Evolutionary conservation across 495 filamentous ascomycete genomes (phyloP).

Genomic region (Choiromyces venosus): DNA sequence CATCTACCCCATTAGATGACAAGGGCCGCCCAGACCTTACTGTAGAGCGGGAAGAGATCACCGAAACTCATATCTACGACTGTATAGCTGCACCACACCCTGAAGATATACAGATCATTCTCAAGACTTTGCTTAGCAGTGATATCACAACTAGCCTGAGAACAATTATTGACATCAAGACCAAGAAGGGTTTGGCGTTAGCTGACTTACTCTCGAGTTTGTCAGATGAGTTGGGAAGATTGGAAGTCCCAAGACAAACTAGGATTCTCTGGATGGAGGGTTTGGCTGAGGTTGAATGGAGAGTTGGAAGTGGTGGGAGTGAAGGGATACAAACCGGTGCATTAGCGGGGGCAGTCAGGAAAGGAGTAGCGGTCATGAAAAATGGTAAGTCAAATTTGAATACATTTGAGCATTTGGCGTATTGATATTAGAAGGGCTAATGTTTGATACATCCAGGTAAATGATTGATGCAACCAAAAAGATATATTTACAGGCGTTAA

Average conservation of each 20-base stretch:
- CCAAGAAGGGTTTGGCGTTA: conserved; percentile 78
- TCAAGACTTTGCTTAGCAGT: conserved; percentile 71
- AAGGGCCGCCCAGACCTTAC: conserved; percentile 55
- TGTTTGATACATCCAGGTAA: neutral
- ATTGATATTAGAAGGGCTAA: neutral
- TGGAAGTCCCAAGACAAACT: conserved; percentile 81
- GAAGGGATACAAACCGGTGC: conserved; percentile 89
- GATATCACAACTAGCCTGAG: conserved; percentile 82
- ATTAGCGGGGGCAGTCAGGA: conserved; percentile 79
- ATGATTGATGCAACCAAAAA: neutral
- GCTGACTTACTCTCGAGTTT: conserved; percentile 88
- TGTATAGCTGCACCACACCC: conserved; percentile 96
- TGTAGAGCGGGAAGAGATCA: conserved; percentile 73
- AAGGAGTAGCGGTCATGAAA: conserved; percentile 71
- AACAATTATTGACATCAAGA: conserved; percentile 79
- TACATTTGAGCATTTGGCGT: neutral
- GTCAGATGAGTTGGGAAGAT: conserved; percentile 68
- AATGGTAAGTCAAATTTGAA: conserved; percentile 11
- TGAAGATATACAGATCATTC: conserved; percentile 76
- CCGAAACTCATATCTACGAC: conserved; percentile 86
- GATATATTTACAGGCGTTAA: neutral
- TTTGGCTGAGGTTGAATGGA: conserved; percentile 84
- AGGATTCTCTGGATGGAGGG: conserved; percentile 89
- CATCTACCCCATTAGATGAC: conserved; percentile 65
- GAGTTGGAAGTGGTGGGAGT: conserved; percentile 81